Conservation (phyloP, 805 yeast species). For the Diddensiella transvaalensis region DNA sequence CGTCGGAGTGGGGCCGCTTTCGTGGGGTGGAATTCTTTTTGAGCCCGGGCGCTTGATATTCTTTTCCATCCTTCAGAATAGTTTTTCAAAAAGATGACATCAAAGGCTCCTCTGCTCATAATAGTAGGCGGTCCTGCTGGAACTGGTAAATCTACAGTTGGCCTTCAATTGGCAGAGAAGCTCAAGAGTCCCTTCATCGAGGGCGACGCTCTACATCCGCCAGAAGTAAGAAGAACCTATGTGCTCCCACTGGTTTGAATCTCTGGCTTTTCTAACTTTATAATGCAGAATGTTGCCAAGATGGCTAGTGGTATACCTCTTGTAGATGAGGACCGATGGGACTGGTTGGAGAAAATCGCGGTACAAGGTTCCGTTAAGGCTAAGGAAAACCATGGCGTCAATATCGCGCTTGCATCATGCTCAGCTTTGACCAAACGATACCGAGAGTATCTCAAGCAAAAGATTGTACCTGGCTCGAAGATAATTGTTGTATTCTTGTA, state of each 20-base stretch:
- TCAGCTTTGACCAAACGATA: constrained; percentile 77
- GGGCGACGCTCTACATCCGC: constrained; percentile 81
- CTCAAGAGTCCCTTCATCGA: constrained; percentile 63
- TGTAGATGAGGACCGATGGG: constrained; percentile 89
- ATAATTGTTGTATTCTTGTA: constrained; percentile 65
- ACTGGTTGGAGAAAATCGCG: constrained; percentile 65
- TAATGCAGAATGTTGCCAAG: constrained; percentile 60
- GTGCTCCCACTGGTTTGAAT: not conserved
- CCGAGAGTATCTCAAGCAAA: constrained; percentile 55
- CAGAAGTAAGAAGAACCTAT: constrained; percentile 29
- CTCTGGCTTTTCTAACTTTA: not conserved
- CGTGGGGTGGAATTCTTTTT: not conserved
- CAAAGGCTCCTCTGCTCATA: constrained; percentile 10
- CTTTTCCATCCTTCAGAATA: too few species aligned
- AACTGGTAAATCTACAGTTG: constrained; percentile 87
- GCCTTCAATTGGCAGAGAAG: constrained; percentile 44
- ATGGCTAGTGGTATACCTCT: constrained; percentile 81
- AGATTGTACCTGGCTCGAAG: constrained; percentile 23
- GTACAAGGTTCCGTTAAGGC: constrained; percentile 36
- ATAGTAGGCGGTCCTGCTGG: constrained; percentile 96
- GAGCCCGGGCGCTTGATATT: too few species aligned
- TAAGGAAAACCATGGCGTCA: constrained; percentile 23
- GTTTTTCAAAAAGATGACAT: not conserved
- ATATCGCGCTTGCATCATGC: constrained; percentile 65
- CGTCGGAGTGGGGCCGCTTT: not conserved